Base-by-base conservation (phyloP, 805 yeast genomes). In the Nakazawaea anatomiae region DNA sequence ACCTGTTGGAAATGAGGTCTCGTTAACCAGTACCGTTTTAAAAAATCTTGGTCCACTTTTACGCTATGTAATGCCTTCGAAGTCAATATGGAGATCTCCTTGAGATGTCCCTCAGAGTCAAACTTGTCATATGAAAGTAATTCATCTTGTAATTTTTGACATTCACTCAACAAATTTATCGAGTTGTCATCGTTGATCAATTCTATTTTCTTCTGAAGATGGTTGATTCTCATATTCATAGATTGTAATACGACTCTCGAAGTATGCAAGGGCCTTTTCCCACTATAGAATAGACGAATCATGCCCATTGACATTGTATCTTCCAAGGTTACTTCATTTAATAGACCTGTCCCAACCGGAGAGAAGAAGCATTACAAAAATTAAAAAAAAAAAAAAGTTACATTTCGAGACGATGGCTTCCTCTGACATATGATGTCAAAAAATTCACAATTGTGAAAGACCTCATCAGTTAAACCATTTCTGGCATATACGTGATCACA, bases 1-100 rank as follows among this genome's bases (percentile, higher is more conserved):
- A 65, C 52, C 4, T 62, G 56, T 11, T 58, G 58, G 25, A 55
- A 53, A 31, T 55, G 50, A 11, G 71, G 70, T 39, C 57, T 54
- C 40, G 56, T 47, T 40, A 53, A 48, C 47, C 66, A 62, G 38
- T 61, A 56, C 9, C 55, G 49, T 8, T 47, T 48, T 8, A 68
- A 35, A 8, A 66, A 36, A 4, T 48, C 51, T 10, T 54, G 54
- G 42, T 57, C 52, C 7, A 64, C 53, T 25, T 55, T 51, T 5
- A 60, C 54, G 5, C 56, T 55, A 2, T 57, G 39, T 25, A 61
- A 54, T 2, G 41, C 35, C 7, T 55, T 50, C 18, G 32, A 44
- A 29, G 60, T 44, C 11, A 63, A 44, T 12, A 54, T 50, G 42
- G 62, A 62, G 2, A 66, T 58, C 43, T 57, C 50, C n/a, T 53